Base-by-base conservation (phyloP, 2,329 filamentous ascomycete species). In the Nectriaceae sp. region DNA sequence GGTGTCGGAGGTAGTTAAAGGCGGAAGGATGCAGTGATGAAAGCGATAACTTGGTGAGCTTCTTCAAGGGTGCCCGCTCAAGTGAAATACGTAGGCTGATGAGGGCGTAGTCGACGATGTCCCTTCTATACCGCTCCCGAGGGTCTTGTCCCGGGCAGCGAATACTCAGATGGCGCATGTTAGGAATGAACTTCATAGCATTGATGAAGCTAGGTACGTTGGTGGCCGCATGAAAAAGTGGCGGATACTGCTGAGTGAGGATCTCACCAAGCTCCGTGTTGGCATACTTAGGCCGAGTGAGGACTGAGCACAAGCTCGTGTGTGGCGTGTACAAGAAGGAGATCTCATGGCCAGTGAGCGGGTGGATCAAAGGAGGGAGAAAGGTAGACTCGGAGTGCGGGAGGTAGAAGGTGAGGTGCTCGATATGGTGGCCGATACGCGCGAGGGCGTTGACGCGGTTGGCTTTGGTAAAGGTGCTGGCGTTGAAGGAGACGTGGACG, bases 141-240 rank as follows among this genome's bases (percentile, higher is more conserved):
- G 83, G 75, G 50, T 84, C 76, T 67, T 91, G 87, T 31, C 84
- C 87, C 4, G 89, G 88, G 58, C 89, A 94, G 52, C 83, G 84
- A 64, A 96, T 80, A 41, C 82, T 87, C 50, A 96, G 75, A 65
- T 93, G 88, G 39, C 82, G 76, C 60, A 96, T 74, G 59, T 86
- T 87, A 49, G 82, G 73, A 61, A 96, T 68, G 53, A 84, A 75
- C 29, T 79, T 80, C 64, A 96, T 76, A 41, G 88, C 88, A 54
- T 84, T 79, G 59, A 93, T 85, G 72, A 96, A 96, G 33, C 89
- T 88, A 4, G 88, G 82, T 5, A 95, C 87, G 64, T 96, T 94
- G 52, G 89, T 93, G 6, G 91, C 89, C 5, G 90, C 89, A 64
- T 96, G 91, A 71, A 96, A 96, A 3, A 96, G 74, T 5, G 91